Conservation (phyloP, 495 filamentous ascomycete genomes). For the Aspergillus leporis region DNA sequence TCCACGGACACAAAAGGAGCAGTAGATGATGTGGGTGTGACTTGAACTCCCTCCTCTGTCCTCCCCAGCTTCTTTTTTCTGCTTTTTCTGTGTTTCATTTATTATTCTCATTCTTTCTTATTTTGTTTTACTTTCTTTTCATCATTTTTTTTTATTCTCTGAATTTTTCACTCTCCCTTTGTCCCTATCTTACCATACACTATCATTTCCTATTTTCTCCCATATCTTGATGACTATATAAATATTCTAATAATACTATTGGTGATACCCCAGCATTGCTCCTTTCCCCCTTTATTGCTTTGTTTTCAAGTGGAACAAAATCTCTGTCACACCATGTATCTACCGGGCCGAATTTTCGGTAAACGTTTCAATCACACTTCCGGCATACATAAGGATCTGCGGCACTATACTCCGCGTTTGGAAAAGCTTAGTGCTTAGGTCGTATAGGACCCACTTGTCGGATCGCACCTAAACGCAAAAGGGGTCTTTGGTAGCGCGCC, state of each 20-base stretch:
- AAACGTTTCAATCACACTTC: neutral
- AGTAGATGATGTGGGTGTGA: slow-evolving; percentile 4
- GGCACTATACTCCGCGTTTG: neutral
- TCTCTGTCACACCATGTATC: neutral
- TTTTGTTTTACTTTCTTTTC: neutral
- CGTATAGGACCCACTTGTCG: neutral
- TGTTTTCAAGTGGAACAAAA: neutral
- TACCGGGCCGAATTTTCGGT: neutral
- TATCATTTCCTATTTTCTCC: neutral
- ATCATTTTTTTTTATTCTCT: neutral
- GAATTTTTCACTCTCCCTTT: neutral
- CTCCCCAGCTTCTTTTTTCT: too few relatives aligned
- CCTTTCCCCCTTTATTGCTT: neutral
- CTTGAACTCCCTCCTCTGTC: neutral
- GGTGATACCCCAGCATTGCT: neutral
- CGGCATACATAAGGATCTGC: neutral
- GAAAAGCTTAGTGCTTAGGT: neutral
- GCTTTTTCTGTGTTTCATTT: too few relatives aligned
- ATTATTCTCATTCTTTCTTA: too few relatives aligned
- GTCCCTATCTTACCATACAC: too few relatives aligned
- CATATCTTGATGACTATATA: neutral
- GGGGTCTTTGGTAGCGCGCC: neutral
- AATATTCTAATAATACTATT: neutral
- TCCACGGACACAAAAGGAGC: slow-evolving; percentile 3
- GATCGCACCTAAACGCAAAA: slow-evolving; percentile 2